phyloP scores from a whole-genome alignment of 2,329 filamentous ascomycete genomes.

The Colletotrichum cordylinicola region DNA sequence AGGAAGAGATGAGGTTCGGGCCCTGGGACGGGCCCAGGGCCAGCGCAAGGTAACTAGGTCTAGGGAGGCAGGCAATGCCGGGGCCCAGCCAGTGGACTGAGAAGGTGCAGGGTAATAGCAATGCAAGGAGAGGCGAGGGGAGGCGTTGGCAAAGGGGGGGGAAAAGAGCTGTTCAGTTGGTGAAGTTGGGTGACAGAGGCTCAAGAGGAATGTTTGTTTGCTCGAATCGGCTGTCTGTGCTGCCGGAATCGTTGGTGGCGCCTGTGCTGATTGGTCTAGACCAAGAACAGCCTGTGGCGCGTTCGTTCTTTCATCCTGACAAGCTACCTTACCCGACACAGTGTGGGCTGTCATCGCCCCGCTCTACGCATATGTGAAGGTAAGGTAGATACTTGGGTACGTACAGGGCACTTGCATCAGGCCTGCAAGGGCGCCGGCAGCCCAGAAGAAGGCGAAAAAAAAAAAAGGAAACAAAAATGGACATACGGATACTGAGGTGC shows the following conservation, averaged over 20 bases:
- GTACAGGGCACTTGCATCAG: background rate
- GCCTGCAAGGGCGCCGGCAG: background rate
- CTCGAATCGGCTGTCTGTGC: background rate
- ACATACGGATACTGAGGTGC: background rate
- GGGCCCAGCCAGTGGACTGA: background rate
- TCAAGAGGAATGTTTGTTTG: constrained; percentile 12
- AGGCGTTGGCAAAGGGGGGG: background rate
- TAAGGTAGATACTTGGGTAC: background rate
- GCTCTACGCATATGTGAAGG: background rate
- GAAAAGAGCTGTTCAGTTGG: background rate
- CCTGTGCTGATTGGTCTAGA: constrained; percentile 13
- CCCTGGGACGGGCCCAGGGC: background rate
- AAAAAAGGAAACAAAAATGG: background rate
- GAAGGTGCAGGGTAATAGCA: background rate
- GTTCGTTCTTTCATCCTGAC: background rate
- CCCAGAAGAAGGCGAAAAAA: too few relatives aligned
- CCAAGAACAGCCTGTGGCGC: constrained; percentile 13
- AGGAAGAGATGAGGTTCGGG: background rate
- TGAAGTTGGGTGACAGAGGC: background rate
- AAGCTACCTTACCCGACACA: background rate
- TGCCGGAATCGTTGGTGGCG: constrained; percentile 23
- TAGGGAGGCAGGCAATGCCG: background rate
- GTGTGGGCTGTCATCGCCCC: background rate
- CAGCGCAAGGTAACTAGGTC: background rate
- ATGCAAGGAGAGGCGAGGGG: background rate